Conservation (phyloP, 2,329 filamentous ascomycete genomes). For the Immersiporthe knoxdaviesiana region DNA sequence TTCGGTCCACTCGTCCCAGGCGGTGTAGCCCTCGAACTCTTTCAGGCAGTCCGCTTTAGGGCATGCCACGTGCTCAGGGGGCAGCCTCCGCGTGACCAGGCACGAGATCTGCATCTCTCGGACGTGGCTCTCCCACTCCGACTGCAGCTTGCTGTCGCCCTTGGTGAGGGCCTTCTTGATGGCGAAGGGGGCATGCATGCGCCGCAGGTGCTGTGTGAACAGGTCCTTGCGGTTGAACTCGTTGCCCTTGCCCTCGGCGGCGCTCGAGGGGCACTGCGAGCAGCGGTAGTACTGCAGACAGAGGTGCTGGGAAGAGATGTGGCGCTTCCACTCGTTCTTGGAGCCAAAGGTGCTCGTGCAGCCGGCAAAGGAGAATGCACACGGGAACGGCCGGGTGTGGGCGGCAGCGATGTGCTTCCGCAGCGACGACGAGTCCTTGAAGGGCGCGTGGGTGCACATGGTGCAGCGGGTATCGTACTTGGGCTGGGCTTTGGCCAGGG, state of each 20-base stretch:
- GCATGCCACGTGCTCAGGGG: slow-evolving; percentile 74
- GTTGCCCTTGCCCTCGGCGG: slow-evolving; percentile 60
- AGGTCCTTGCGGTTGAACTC: slow-evolving; percentile 95
- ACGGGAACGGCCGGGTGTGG: slow-evolving; percentile 77
- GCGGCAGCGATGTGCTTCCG: slow-evolving; percentile 70
- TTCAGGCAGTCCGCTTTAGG: slow-evolving; percentile 71
- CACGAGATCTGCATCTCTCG: slow-evolving; percentile 76
- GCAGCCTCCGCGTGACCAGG: slow-evolving; percentile 67
- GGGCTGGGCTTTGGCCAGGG: slow-evolving; percentile 49
- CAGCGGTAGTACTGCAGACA: slow-evolving; percentile 68
- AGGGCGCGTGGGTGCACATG: slow-evolving; percentile 65
- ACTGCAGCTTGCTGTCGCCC: slow-evolving; percentile 60
- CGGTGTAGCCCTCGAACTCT: slow-evolving; percentile 70
- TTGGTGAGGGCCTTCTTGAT: slow-evolving; percentile 62
- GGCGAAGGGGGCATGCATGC: slow-evolving; percentile 82
- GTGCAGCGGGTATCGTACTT: slow-evolving; percentile 66
- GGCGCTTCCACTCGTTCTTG: slow-evolving; percentile 98
- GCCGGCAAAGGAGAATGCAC: slow-evolving; percentile 82
- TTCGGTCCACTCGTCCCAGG: slow-evolving; percentile 91
- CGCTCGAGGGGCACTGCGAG: slow-evolving; percentile 60
- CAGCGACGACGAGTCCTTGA: slow-evolving; percentile 68
- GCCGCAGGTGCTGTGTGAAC: slow-evolving; percentile 89
- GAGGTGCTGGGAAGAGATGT: slow-evolving; percentile 89
- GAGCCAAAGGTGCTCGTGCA: slow-evolving; percentile 84
- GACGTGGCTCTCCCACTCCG: slow-evolving; percentile 67